Conservation (phyloP, 768 basidiomycete genomes). For the Cyclocybe aegerita region DNA sequence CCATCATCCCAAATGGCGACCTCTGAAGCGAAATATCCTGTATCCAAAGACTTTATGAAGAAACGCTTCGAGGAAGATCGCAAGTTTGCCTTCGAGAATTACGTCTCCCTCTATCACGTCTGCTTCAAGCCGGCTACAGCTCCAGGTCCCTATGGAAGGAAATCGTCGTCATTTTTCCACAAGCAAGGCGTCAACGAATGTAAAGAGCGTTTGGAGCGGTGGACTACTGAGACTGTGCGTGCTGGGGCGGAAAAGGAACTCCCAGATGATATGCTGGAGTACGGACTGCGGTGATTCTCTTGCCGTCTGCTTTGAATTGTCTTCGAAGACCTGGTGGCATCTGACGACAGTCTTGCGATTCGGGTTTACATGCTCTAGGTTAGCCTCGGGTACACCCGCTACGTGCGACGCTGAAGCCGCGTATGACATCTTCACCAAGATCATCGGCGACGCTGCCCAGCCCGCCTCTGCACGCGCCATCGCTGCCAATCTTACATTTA, state of each 20-base stretch:
- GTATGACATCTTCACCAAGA: slow-evolving; percentile 2
- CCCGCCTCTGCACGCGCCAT: slow-evolving; percentile 4
- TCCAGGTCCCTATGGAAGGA: too few relatives aligned
- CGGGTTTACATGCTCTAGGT: not conserved
- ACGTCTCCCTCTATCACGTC: slow-evolving; percentile 7
- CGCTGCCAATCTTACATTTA: slow-evolving; percentile 6
- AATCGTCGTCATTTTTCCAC: slow-evolving; percentile 4
- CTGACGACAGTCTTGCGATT: not conserved
- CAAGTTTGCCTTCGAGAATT: slow-evolving; percentile 10
- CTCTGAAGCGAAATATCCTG: too few relatives aligned
- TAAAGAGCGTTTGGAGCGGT: slow-evolving; percentile 1
- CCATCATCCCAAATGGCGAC: too few relatives aligned
- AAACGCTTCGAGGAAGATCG: slow-evolving; percentile 6
- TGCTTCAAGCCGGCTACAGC: slow-evolving; percentile 8
- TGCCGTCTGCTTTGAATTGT: too few relatives aligned
- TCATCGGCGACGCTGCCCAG: not conserved
- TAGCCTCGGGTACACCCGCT: slow-evolving; percentile 1
- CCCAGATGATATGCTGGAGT: slow-evolving; percentile 7
- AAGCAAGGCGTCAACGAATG: slow-evolving; percentile 6
- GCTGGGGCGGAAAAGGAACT: slow-evolving; percentile 1
- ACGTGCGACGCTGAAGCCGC: slow-evolving; percentile 8
- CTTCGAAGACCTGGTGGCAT: too few relatives aligned
- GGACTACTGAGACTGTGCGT: not conserved
- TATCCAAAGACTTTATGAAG: not conserved
- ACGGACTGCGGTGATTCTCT: slow-evolving; percentile 5